A percentile compares a stretch with the other conserved stretches of the same genome.
Evolutionary conservation across 495 filamentous ascomycete species (phyloP).

Genomic region (Hypoxylon crocopeplum): DNA sequence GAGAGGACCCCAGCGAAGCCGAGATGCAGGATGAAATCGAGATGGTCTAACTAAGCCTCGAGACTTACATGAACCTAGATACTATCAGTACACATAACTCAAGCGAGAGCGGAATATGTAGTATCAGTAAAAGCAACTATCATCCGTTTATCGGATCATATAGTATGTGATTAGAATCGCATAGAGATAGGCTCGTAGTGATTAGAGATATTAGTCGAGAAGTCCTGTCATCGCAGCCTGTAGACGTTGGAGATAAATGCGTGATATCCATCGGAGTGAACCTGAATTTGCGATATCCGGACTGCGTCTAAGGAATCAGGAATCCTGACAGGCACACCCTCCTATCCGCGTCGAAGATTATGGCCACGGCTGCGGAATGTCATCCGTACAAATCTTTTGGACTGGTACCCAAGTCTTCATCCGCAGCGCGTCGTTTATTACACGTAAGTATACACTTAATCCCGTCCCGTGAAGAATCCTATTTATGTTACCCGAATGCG

Average conservation of each 20-base stretch:
- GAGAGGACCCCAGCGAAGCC: not conserved
- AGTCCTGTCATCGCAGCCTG: no score
- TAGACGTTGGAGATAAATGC: not conserved
- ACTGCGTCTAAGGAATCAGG: no score
- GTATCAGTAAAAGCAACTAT: no score
- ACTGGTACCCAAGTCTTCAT: no score
- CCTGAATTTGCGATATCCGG: no score
- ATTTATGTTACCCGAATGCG: not conserved
- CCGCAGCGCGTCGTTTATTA: no score
- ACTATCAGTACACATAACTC: not conserved
- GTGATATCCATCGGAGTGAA: not conserved
- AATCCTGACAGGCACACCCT: not conserved
- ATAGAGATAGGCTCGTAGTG: not conserved
- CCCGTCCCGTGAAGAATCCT: not conserved
- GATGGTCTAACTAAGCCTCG: constrained; percentile 1
- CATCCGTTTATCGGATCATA: no score
- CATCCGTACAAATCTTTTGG: no score
- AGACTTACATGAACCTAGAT: not conserved
- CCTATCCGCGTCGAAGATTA: not conserved
- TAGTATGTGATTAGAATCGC: not conserved
- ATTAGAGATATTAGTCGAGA: not conserved
- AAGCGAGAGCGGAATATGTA: not conserved
- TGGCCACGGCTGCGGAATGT: not conserved
- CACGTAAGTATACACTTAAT: constrained; percentile 10
- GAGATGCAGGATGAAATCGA: constrained; percentile 9